Conservation (phyloP, 495 filamentous ascomycete species). For the Hypoxylon lenormandii region DNA sequence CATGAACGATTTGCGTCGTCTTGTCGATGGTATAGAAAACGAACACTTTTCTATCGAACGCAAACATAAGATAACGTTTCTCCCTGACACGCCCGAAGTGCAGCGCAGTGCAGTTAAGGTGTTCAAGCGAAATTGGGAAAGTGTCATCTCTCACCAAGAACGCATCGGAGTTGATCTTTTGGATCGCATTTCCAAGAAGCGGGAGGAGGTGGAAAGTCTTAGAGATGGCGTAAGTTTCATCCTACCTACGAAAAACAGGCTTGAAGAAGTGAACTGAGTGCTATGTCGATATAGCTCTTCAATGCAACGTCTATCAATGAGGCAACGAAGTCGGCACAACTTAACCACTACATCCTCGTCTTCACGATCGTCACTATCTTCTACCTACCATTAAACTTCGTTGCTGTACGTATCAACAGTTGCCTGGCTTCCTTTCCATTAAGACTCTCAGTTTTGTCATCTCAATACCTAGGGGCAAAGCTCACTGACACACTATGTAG, state of each 20-base stretch:
- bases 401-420: conserved; percentile 49
- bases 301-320: conserved; percentile 68
- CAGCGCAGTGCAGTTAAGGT: too few relatives aligned
- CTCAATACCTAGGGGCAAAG: too few relatives aligned
- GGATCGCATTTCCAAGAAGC: conserved; percentile 40
- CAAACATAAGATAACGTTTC: conserved; percentile 36
- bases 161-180: conserved; percentile 18
- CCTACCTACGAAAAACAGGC: not conserved
- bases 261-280: not conserved
- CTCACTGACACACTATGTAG: too few relatives aligned
- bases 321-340: conserved; percentile 65
- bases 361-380: conserved; percentile 74
- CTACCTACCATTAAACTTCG: conserved; percentile 70
- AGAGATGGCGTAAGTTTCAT: conserved; percentile 39
- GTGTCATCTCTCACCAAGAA: conserved; percentile 40
- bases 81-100: conserved; percentile 51
- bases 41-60: not conserved
- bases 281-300: conserved; percentile 39
- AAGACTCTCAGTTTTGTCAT: too few relatives aligned
- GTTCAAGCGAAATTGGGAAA: conserved; percentile 44
- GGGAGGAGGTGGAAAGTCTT: conserved; percentile 43
- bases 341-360: conserved; percentile 71
- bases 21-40: conserved; percentile 32
- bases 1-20: conserved; percentile 49
- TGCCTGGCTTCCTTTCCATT: too few relatives aligned